Evolutionary conservation across 2,329 filamentous ascomycete genomes (phyloP).

Genomic region (Hypoxylon sp.): DNA sequence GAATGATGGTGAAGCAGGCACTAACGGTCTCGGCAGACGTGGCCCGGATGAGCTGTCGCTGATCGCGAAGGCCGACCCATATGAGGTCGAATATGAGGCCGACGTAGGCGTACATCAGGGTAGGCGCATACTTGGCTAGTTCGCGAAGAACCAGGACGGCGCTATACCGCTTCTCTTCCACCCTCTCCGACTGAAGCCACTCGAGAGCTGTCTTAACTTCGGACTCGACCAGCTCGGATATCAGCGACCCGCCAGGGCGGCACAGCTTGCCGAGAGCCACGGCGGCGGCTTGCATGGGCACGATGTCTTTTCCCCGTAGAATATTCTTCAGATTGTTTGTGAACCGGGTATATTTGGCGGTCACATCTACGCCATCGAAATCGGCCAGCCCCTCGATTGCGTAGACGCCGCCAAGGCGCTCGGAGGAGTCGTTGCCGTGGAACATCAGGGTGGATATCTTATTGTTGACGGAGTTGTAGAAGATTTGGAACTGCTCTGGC

Average conservation of each 20-base stretch:
- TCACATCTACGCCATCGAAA: slow-evolving; percentile 94
- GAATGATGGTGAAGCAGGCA: slow-evolving; percentile 95
- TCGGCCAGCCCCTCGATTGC: slow-evolving; percentile 94
- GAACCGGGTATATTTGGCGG: slow-evolving; percentile 93
- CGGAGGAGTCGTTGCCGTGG: slow-evolving; percentile 86
- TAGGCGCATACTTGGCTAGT: slow-evolving; percentile 91
- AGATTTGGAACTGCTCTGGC: slow-evolving; percentile 78
- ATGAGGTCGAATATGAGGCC: slow-evolving; percentile 96
- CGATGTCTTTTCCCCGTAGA: slow-evolving; percentile 89
- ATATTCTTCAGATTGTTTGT: slow-evolving; percentile 90
- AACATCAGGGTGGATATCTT: slow-evolving; percentile 77
- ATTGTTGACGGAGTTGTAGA: slow-evolving; percentile 69
- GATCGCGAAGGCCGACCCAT: slow-evolving; percentile 92
- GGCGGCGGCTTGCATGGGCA: slow-evolving; percentile 90
- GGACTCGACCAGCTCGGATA: slow-evolving; percentile 94
- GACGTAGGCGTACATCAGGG: slow-evolving; percentile 94
- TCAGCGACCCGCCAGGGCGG: slow-evolving; percentile 90
- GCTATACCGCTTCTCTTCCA: slow-evolving; percentile 93
- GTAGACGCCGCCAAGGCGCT: slow-evolving; percentile 91
- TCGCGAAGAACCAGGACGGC: slow-evolving; percentile 92
- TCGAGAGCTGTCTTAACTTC: slow-evolving; percentile 97
- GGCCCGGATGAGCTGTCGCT: slow-evolving; percentile 89
- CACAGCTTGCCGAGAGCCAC: slow-evolving; percentile 90
- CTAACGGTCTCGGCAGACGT: slow-evolving; percentile 94
- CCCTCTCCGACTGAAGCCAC: slow-evolving; percentile 94